Evolutionary conservation across 2,329 filamentous ascomycete species (phyloP).

Genomic region (Colletotrichum costaricense): DNA sequence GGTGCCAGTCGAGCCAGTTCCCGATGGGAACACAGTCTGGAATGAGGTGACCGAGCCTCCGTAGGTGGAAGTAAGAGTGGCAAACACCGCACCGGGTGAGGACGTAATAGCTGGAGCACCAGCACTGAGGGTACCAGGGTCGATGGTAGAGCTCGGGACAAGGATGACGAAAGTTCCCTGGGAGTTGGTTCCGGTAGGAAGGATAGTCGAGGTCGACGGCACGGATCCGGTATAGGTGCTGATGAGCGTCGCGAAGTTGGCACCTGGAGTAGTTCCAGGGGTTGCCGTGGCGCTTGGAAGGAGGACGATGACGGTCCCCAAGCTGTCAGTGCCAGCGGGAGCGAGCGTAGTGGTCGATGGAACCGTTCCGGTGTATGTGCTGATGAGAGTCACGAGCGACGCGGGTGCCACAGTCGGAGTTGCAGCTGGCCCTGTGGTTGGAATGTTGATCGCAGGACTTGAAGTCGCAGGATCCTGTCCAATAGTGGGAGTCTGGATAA

Average conservation of each 20-base stretch:
- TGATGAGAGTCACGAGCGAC: constrained; percentile 15
- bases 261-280: neutral
- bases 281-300: constrained; percentile 13
- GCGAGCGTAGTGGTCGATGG: constrained; percentile 20
- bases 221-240: constrained; percentile 18
- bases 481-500: constrained; percentile 22
- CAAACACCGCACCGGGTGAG: neutral
- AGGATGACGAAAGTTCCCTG: constrained; percentile 21
- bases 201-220: constrained; percentile 14
- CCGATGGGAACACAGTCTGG: constrained; percentile 20
- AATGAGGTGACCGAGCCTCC: constrained; percentile 13
- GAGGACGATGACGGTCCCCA: constrained; percentile 12
- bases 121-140: neutral
- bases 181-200: neutral
- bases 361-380: constrained; percentile 14
- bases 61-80: constrained; percentile 22
- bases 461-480: neutral
- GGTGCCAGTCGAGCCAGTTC: constrained; percentile 13
- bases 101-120: neutral
- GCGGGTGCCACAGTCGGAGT: neutral
- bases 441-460: neutral
- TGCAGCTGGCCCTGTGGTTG: neutral
- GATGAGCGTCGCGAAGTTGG: constrained; percentile 7
- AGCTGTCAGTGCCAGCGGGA: constrained; percentile 1
- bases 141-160: constrained; percentile 6